Conservation (phyloP, 305 asterid species). For the Nicotiana rustica region DNA sequence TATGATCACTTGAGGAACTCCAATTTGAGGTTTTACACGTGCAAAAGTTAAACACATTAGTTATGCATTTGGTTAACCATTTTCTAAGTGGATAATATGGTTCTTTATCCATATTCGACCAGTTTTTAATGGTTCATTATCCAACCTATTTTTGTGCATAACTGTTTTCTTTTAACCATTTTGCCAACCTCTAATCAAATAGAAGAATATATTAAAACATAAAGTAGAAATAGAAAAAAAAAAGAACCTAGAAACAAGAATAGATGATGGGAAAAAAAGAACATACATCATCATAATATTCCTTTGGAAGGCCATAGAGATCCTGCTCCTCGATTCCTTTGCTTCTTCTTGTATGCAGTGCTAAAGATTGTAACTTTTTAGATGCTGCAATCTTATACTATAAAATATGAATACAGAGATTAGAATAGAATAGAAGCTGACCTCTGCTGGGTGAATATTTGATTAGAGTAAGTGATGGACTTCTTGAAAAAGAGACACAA, state of each 20-base stretch:
- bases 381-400: conserved; percentile 4
- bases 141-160: no score
- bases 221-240: background rate
- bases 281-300: conserved; percentile 83
- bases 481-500: conserved; percentile 37
- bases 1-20: no score
- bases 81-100: no score
- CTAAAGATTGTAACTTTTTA: conserved; percentile 42
- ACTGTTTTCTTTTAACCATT: no score
- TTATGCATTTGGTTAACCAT: no score
- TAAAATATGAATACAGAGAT: background rate
- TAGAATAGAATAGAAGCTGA: background rate
- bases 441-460: conserved; percentile 41
- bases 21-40: no score
- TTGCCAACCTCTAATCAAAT: no score
- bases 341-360: conserved; percentile 60
- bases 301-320: conserved; percentile 75
- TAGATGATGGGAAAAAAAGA: background rate
- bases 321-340: conserved; percentile 66
- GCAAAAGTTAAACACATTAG: no score
- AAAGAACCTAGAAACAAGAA: background rate
- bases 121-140: no score
- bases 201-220: conserved; percentile 18
- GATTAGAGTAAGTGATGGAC: conserved; percentile 45
- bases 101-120: no score